Percentiles rank a stretch among this genome's conserved stretches.
phyloP scores from a whole-genome alignment of 2,329 filamentous ascomycete genomes.

The Phoma sp. region DNA sequence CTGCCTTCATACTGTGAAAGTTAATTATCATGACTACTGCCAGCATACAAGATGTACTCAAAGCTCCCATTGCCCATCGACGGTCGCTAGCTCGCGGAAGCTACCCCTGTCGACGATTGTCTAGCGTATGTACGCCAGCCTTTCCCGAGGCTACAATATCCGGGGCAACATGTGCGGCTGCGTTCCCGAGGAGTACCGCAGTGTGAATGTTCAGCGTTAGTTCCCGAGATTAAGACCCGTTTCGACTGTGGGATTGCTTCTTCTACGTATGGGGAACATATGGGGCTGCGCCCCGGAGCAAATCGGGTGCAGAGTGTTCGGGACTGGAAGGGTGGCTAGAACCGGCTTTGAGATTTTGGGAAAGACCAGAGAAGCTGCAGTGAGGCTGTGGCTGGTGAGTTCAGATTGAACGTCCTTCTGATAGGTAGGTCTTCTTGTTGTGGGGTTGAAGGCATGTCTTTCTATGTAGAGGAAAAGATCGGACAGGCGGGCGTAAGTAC shows the following conservation, averaged over 20 bases:
- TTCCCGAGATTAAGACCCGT: constrained; percentile 15
- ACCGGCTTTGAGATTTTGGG: constrained; percentile 6
- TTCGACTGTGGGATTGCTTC: constrained; percentile 3
- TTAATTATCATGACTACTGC: neutral
- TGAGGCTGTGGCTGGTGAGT: neutral
- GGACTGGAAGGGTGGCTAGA: constrained; percentile 8
- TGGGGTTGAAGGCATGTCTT: neutral
- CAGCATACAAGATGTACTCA: constrained; percentile 9
- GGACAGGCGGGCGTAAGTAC: neutral
- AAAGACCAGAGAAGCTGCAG: neutral
- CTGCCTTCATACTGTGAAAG: neutral
- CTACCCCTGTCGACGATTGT: constrained; percentile 30
- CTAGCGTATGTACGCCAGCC: constrained; percentile 25
- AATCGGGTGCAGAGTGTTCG: constrained; percentile 6
- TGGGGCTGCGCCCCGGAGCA: constrained; percentile 11
- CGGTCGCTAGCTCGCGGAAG: constrained; percentile 18
- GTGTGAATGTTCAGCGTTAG: constrained; percentile 17
- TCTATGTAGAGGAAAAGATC: too few species aligned
- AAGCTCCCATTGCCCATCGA: constrained; percentile 18
- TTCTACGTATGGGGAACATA: constrained; percentile 13
- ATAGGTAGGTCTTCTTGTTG: neutral
- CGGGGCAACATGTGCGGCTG: constrained; percentile 10
- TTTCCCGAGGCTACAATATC: constrained; percentile 25
- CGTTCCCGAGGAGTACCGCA: constrained; percentile 4
- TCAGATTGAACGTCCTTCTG: neutral